phyloP scores from a whole-genome alignment of 2,329 filamentous ascomycete genomes.

The Furcasterigmium sp. region DNA sequence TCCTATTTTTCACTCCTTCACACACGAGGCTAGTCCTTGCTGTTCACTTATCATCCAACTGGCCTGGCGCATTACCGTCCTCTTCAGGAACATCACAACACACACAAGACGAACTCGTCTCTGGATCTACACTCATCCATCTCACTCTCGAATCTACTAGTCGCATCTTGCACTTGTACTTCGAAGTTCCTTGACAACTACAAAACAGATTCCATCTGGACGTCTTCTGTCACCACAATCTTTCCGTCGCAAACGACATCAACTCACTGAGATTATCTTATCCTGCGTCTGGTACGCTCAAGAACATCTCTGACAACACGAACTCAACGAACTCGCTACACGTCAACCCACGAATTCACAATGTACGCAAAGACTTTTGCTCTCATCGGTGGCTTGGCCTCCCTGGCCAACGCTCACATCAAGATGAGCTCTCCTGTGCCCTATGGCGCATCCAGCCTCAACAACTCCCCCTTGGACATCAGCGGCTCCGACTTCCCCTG shows the following conservation, averaged over 20 bases:
- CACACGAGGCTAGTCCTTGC: constrained; percentile 29
- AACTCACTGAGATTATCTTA: constrained; percentile 5
- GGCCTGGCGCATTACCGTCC: constrained; percentile 18
- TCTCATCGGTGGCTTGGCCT: constrained; percentile 46
- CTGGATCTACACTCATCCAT: constrained; percentile 6
- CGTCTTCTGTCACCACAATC: constrained; percentile 6
- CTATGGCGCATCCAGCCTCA: constrained; percentile 34
- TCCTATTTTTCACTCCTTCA: constrained; percentile 16
- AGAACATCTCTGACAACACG: constrained; percentile 14
- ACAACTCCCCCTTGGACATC: constrained; percentile 60
- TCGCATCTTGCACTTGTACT: too few species aligned
- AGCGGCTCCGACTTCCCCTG: constrained; percentile 74
- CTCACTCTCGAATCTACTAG: too few species aligned
- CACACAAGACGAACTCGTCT: constrained; percentile 8
- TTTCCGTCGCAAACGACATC: constrained; percentile 9
- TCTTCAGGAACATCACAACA: constrained; percentile 10
- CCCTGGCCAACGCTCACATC: constrained; percentile 69
- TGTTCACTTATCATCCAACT: constrained; percentile 20
- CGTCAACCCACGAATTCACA: constrained; percentile 45
- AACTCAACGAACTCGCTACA: constrained; percentile 21
- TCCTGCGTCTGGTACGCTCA: constrained; percentile 36
- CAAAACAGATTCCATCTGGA: too few species aligned
- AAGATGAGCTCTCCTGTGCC: constrained; percentile 64
- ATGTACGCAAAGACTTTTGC: constrained; percentile 48
- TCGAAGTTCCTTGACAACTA: too few species aligned